A percentile compares a stretch with the other conserved stretches of the same genome.
Conservation (phyloP, 306 rosid genomes). For the Trifolium pratense region DNA sequence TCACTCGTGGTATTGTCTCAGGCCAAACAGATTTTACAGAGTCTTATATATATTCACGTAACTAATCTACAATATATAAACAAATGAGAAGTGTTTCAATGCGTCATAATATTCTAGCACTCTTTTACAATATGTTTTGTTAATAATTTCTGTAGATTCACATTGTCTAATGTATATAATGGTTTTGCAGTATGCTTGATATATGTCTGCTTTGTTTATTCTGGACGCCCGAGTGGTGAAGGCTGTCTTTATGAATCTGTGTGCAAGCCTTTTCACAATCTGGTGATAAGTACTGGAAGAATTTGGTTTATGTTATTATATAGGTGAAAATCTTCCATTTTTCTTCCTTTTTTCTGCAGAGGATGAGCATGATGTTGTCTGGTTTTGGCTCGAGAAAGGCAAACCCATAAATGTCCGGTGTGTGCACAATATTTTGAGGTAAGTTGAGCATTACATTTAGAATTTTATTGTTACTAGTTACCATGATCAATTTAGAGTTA, state of each 20-base stretch:
- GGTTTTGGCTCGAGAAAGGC: slow-evolving; percentile 97
- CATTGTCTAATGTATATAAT: neutral
- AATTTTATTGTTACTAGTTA: slow-evolving; percentile 15
- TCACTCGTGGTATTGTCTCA: no score
- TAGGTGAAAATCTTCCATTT: slow-evolving; percentile 12
- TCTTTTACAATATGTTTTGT: neutral
- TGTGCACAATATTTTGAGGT: slow-evolving; percentile 90
- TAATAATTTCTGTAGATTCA: slow-evolving; percentile 17
- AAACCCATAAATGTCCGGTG: slow-evolving; percentile 88
- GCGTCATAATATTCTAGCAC: no score
- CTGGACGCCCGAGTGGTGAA: slow-evolving; percentile 93
- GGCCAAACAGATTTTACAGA: no score
- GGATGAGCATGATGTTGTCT: slow-evolving; percentile 97
- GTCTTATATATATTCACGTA: no score
- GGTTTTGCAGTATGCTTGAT: slow-evolving; percentile 21
- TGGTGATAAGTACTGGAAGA: slow-evolving; percentile 14
- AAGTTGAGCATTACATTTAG: slow-evolving; percentile 42
- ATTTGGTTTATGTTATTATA: neutral
- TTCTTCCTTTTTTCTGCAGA: slow-evolving; percentile 52
- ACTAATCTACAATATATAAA: no score
- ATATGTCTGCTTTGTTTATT: slow-evolving; percentile 18
- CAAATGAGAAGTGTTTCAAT: no score
- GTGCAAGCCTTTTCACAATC: slow-evolving; percentile 19
- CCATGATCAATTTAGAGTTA: neutral
- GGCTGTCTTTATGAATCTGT: slow-evolving; percentile 40